Evolutionary conservation across 805 yeast species (phyloP).

Genomic region (Pichia sporocuriosa): DNA sequence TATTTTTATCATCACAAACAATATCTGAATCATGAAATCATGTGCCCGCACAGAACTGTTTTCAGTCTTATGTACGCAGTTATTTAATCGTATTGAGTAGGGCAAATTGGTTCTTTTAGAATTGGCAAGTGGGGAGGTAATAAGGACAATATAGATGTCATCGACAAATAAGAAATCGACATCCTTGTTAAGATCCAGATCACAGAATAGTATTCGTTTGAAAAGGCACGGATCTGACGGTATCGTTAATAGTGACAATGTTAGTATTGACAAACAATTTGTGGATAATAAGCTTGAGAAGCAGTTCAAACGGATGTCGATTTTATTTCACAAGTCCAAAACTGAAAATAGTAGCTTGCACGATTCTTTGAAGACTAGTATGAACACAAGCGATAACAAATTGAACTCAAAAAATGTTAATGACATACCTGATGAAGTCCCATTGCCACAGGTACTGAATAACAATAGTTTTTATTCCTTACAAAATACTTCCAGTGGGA

Average conservation of each 20-base stretch:
- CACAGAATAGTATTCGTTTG: too few species aligned
- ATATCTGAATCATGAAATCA: too few species aligned
- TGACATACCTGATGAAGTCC: conserved; percentile 2
- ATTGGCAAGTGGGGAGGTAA: not conserved
- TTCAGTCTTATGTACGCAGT: not conserved
- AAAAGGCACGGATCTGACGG: too few species aligned
- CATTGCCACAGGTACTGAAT: conserved; percentile 2
- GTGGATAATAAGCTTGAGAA: conserved; percentile 5
- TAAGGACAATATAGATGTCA: too few species aligned
- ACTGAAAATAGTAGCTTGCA: not conserved
- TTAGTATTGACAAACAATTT: not conserved
- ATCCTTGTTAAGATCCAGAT: too few species aligned
- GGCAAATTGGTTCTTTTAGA: too few species aligned
- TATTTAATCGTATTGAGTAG: not conserved
- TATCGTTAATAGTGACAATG: too few species aligned
- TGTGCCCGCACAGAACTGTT: not conserved
- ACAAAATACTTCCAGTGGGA: conserved; percentile 16
- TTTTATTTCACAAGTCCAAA: conserved; percentile 7
- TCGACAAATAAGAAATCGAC: conserved; percentile 6
- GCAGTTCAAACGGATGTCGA: conserved; percentile 8
- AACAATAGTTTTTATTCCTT: conserved; percentile 7
- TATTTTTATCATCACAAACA: too few species aligned
- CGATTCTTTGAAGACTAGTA: not conserved
- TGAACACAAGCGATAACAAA: not conserved
- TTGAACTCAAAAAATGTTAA: not conserved